A percentile compares a stretch with the other conserved stretches of the same genome.
Evolutionary conservation across 2,329 filamentous ascomycete species (phyloP).

Genomic region (Neobulgaria alba): DNA sequence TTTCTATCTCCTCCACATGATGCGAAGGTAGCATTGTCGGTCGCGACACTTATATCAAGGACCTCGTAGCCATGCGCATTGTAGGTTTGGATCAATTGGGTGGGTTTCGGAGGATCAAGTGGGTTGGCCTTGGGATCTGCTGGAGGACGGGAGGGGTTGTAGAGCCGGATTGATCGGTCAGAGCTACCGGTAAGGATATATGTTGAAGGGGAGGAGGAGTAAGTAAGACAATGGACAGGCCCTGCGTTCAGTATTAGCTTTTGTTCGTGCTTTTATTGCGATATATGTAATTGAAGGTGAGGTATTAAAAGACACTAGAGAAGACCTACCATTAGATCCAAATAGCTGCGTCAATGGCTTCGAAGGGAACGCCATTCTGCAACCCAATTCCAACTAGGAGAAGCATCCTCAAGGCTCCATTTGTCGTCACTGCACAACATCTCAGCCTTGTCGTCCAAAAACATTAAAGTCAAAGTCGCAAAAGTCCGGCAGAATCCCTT

Average conservation of each 20-base stretch:
- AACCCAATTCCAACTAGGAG: too few relatives aligned
- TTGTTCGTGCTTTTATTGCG: not conserved
- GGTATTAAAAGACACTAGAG: not conserved
- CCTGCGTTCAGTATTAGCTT: slow-evolving; percentile 43
- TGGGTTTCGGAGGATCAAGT: slow-evolving; percentile 32
- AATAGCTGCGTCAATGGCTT: slow-evolving; percentile 46
- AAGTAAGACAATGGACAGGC: slow-evolving; percentile 63
- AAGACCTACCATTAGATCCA: slow-evolving; percentile 47
- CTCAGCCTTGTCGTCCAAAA: too few relatives aligned
- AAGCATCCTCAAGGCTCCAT: too few relatives aligned
- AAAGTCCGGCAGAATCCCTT: too few relatives aligned
- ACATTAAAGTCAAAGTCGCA: too few relatives aligned
- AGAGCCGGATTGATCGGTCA: slow-evolving; percentile 78
- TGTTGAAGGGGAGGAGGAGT: slow-evolving; percentile 63
- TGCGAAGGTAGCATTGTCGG: slow-evolving; percentile 76
- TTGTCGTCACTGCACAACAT: too few relatives aligned
- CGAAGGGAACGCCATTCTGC: slow-evolving; percentile 33
- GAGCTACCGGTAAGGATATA: slow-evolving; percentile 80
- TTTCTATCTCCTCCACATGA: slow-evolving; percentile 83
- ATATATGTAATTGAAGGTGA: not conserved
- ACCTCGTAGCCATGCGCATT: slow-evolving; percentile 87
- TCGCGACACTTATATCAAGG: slow-evolving; percentile 65
- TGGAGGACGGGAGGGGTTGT: slow-evolving; percentile 58
- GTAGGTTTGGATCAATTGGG: slow-evolving; percentile 73
- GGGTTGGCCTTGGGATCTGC: slow-evolving; percentile 31